These are phyloP conservation scores for Marvania coccoides DNA, from an alignment of 139 green algal genomes.

Conservation along the genomic window DNA sequence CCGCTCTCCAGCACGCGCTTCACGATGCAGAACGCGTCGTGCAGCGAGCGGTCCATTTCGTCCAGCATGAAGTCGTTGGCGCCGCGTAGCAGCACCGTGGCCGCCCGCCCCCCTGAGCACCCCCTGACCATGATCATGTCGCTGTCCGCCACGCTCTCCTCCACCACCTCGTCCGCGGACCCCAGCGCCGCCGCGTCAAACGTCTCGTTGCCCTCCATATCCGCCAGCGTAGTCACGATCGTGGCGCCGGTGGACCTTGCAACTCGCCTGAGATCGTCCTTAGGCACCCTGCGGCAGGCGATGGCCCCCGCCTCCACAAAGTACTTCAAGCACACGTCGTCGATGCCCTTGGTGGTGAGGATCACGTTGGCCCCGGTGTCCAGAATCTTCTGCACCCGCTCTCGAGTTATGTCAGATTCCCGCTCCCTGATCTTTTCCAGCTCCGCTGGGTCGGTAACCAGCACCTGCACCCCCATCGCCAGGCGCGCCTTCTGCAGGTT, in stretches of 20 bases:
- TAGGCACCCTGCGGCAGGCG: slow-evolving; percentile 82
- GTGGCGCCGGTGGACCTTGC: slow-evolving; percentile 84
- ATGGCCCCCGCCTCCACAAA: slow-evolving; percentile 96
- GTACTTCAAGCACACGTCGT: slow-evolving; percentile 98
- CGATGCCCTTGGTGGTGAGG: slow-evolving; percentile 98
- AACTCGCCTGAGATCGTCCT: slow-evolving; percentile 93
- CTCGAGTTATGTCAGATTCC: slow-evolving; percentile 94
- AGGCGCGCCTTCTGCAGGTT: slow-evolving; percentile 85
- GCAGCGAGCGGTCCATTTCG: slow-evolving; percentile 94
- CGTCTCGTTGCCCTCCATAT: slow-evolving; percentile 95
- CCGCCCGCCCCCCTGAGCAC: slow-evolving; percentile 38
- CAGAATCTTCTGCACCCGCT: slow-evolving; percentile 88
- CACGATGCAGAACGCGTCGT: slow-evolving; percentile 97
- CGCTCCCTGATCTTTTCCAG: slow-evolving; percentile 91
- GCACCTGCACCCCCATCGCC: slow-evolving; percentile 84
- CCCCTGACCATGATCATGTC: slow-evolving; percentile 78
- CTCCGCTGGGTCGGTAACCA: slow-evolving; percentile 93
- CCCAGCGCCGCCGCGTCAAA: slow-evolving; percentile 81
- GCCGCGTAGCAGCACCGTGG: slow-evolving; percentile 81
- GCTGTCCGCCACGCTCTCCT: slow-evolving; percentile 64
- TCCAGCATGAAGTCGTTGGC: slow-evolving; percentile 99
- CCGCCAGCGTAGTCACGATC: slow-evolving; percentile 82
- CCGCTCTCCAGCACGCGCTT: slow-evolving; percentile 95
- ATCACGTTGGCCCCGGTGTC: slow-evolving; percentile 94
- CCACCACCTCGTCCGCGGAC: slow-evolving; percentile 62